phyloP scores from a whole-genome alignment of 257 asterid genomes.

The Craterostigma plantagineum region DNA sequence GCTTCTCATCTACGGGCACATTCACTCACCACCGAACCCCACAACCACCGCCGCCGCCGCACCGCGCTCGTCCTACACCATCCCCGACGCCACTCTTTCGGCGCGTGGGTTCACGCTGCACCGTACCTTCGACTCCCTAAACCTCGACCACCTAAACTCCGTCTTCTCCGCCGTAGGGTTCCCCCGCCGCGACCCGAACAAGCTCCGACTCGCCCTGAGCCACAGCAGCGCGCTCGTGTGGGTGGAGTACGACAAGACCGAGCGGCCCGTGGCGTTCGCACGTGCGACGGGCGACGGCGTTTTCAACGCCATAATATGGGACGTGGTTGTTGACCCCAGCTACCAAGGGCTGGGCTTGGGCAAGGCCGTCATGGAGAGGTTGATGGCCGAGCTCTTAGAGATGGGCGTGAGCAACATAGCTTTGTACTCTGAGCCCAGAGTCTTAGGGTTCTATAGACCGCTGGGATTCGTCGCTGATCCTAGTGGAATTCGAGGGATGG shows the following conservation, averaged over 20 bases:
- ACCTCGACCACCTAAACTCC: slow-evolving; percentile 76
- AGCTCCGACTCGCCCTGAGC: slow-evolving; percentile 69
- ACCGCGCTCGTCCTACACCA: slow-evolving; percentile 16
- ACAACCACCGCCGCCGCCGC: too few species aligned
- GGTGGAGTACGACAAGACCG: slow-evolving; percentile 53
- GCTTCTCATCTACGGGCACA: too few species aligned
- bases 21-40: too few species aligned
- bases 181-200: slow-evolving; percentile 62
- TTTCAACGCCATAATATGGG: slow-evolving; percentile 87
- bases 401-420: slow-evolving; percentile 74
- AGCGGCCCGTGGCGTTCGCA: slow-evolving; percentile 81
- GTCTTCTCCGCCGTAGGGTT: slow-evolving; percentile 80
- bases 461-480: slow-evolving; percentile 89
- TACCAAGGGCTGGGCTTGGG: slow-evolving; percentile 86
- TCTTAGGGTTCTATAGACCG: slow-evolving; percentile 76
- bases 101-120: slow-evolving; percentile 77
- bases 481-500: slow-evolving; percentile 91
- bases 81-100: slow-evolving; percentile 42
- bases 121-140: slow-evolving; percentile 29
- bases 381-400: slow-evolving; percentile 38
- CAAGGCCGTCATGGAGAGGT: slow-evolving; percentile 86
- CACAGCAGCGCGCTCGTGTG: slow-evolving; percentile 72
- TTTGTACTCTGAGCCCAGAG: slow-evolving; percentile 93
- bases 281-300: slow-evolving; percentile 96
- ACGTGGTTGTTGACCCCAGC: slow-evolving; percentile 93